Evolutionary conservation across 257 asterid species (phyloP), one percentile per base, ranked within the genome.

Genomic region (Thymus mandschuricus): DNA sequence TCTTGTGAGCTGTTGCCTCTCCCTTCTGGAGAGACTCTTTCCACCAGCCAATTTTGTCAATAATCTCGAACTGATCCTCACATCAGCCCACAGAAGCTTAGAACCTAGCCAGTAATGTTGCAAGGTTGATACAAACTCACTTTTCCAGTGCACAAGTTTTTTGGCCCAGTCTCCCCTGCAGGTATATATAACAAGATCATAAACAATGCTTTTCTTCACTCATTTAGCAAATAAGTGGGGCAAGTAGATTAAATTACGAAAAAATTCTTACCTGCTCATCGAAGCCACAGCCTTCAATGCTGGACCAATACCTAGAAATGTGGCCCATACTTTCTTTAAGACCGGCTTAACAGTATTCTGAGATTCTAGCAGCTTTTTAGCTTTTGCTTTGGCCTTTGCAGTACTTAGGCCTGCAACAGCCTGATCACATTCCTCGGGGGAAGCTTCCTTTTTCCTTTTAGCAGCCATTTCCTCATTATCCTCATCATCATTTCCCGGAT

Each of bases 41-140:
- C 98, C 98, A 68, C 90, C 82, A 59, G 91, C 92, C 78, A 92
- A 94, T 79, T 90, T 92, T 83, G 80, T 59, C 82, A 92, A 76
- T 81, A 90, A 69, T 84, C 95, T 88, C 40, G 94, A 89, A 75
- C 97, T 80, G 82, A 90, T 92, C 83, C 98, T 88, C 81, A 86
- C 88, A 82, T 92, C 97, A 72, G 84, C 97, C 98, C 97, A 90
- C 34, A 92, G 89, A 79, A 92, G 96, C 85, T 89, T 92, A 77
- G 68, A 76, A 67, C 98, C 98, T 78, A 92, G 79, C 97, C 97
- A 89, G 68, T 92, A 92, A 84, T 92, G 98, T 72, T 89, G 87
- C 80, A 92, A 71, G 3, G 97, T 88, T 12, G 98, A 92, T 70
- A 76, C 80, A 79, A 92, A 81, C 85, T 90, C 98, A 78, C 81